These are phyloP conservation scores for Claviceps citrina DNA, from an alignment of 2,329 filamentous ascomycete genomes.

Conservation along the genomic window DNA sequence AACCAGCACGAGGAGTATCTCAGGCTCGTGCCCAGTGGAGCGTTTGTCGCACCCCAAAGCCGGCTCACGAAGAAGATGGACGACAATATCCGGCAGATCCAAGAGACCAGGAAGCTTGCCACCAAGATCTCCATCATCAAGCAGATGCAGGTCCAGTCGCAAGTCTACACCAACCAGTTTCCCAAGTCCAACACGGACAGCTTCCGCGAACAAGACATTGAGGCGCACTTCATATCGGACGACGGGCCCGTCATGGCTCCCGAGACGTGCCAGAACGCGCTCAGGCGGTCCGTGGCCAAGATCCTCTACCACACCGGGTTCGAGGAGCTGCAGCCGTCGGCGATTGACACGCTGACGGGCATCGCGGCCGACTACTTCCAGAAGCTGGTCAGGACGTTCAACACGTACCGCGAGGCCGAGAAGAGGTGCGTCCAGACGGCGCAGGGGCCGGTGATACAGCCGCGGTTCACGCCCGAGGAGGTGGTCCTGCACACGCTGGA, in stretches of 20 bases:
- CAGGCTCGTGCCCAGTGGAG: slow-evolving; percentile 56
- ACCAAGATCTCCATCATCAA: slow-evolving; percentile 96
- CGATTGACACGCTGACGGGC: slow-evolving; percentile 78
- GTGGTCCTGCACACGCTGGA: slow-evolving; percentile 72
- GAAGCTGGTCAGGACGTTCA: slow-evolving; percentile 66
- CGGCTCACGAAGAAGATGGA: slow-evolving; percentile 67
- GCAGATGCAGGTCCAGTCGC: slow-evolving; percentile 97
- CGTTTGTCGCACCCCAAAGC: slow-evolving; percentile 62
- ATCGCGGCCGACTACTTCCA: slow-evolving; percentile 80
- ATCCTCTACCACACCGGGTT: slow-evolving; percentile 94
- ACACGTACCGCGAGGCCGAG: slow-evolving; percentile 68
- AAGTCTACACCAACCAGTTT: slow-evolving; percentile 97
- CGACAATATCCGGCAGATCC: slow-evolving; percentile 83
- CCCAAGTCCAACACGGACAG: slow-evolving; percentile 87
- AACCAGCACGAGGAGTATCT: slow-evolving; percentile 79
- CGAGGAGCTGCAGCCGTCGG: slow-evolving; percentile 91
- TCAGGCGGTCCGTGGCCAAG: slow-evolving; percentile 85
- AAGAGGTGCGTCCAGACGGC: slow-evolving; percentile 44
- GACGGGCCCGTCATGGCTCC: slow-evolving; percentile 77
- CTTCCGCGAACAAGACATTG: slow-evolving; percentile 73
- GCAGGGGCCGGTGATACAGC: slow-evolving; percentile 33
- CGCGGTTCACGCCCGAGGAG: slow-evolving; percentile 69
- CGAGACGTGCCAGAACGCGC: slow-evolving; percentile 63
- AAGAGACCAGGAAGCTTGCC: slow-evolving; percentile 89
- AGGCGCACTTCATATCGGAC: slow-evolving; percentile 78